Base-by-base conservation (phyloP, 2,329 filamentous ascomycete genomes). In the Berkeleyomyces basicola region DNA sequence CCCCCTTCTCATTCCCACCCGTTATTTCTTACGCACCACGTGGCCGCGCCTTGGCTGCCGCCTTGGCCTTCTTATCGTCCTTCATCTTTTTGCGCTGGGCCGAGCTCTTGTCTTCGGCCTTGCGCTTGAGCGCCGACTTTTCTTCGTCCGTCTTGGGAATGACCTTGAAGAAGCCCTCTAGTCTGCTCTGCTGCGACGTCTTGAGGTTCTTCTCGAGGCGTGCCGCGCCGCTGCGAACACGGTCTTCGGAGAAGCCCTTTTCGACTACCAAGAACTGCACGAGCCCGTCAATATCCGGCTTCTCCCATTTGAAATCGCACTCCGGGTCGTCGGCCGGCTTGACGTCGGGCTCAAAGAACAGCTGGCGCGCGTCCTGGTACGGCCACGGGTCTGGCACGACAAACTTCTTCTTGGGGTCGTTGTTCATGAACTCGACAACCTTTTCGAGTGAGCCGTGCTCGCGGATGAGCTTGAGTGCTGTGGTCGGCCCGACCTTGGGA, bases 231-330 rank as follows among this genome's bases (percentile, higher is more conserved):
- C 80, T 83, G 44, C 91, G 83, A 7, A 99, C 93, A 16, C 93
- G 82, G 71, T 99, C 93, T 72, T 99, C 95, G 39, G 85, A 95
- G 79, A 99, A 99, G 0, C 91, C 93, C 76, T 99, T 99, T 71
- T 97, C 93, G 4, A 83, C 83, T 3, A 96, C 93, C 1, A 99
- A 77, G 73, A 89, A 99, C 68, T 93, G 82, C 66, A 99, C 82
- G 0, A 99, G 81, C 0, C 90, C 92, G 1, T 96, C 90, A 1
- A 93, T 79, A 69, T 99, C 91, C 3, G 93, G 93, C 65, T 85
- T 86, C 53, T 96, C 90, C 93, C 95, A 99, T 74, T 96, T 96
- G 79, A 97, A 96, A 71, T 99, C 90, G 73, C 91, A 97, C 10
- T 90, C 84, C 0, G 88, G 83, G 69, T 95, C 82, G 68, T 95